These are phyloP conservation scores for Seiridium cupressi DNA, from an alignment of 2,329 filamentous ascomycete genomes.

Conservation along the genomic window DNA sequence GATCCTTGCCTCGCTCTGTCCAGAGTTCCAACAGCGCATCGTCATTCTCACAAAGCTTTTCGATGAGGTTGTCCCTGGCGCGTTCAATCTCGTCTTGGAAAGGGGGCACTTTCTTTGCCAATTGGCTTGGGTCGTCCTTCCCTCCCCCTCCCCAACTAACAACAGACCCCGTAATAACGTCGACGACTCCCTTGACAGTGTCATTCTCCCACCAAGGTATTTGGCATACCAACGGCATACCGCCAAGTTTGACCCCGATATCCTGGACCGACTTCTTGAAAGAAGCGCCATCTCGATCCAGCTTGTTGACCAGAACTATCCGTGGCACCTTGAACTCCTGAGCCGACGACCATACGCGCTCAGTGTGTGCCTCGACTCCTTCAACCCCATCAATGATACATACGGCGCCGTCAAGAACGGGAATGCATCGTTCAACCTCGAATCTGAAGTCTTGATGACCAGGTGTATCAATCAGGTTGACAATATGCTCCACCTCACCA, in stretches of 20 bases:
- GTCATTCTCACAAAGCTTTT: constrained; percentile 84
- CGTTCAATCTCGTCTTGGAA: constrained; percentile 67
- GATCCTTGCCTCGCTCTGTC: constrained; percentile 73
- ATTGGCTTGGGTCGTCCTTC: constrained; percentile 29
- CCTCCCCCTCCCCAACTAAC: constrained; percentile 64
- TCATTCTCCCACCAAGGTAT: constrained; percentile 93
- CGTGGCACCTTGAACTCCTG: constrained; percentile 82
- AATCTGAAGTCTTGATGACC: constrained; percentile 98
- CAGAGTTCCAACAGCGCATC: constrained; percentile 83
- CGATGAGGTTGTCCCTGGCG: constrained; percentile 76
- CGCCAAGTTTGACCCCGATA: constrained; percentile 73
- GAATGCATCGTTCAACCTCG: constrained; percentile 86
- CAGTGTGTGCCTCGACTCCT: constrained; percentile 94
- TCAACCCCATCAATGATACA: constrained; percentile 91
- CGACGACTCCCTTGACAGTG: constrained; percentile 78
- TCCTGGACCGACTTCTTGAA: constrained; percentile 86
- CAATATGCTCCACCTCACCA: constrained; percentile 40
- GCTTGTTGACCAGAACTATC: constrained; percentile 80
- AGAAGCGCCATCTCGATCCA: constrained; percentile 77
- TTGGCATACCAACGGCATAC: constrained; percentile 88
- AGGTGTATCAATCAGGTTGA: constrained; percentile 94
- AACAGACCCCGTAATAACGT: constrained; percentile 73
- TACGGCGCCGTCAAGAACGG: constrained; percentile 86
- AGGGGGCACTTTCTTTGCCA: constrained; percentile 50
- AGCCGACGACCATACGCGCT: constrained; percentile 92